phyloP scores from a whole-genome alignment of 345 rosid species.

The Moricandia arvensis region DNA sequence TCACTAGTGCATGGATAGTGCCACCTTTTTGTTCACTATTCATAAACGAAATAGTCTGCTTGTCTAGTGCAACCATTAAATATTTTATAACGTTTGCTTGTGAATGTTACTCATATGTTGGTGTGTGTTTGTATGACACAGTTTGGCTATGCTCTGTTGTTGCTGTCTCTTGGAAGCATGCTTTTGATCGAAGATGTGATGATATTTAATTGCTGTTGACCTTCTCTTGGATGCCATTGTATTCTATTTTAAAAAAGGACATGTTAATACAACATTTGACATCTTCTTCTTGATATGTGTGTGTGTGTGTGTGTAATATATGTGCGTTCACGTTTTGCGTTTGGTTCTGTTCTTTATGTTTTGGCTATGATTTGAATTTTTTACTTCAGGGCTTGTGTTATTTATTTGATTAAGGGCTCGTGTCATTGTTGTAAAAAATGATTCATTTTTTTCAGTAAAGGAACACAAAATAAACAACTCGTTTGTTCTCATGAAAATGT shows the following conservation, averaged over 20 bases:
- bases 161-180: slow-evolving; percentile 67
- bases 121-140: slow-evolving; percentile 37
- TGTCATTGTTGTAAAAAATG: not conserved
- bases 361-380: not conserved
- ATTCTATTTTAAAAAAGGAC: not conserved
- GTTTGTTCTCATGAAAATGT: too few relatives aligned
- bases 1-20: not conserved
- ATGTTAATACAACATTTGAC: slow-evolving; percentile 11
- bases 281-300: not conserved
- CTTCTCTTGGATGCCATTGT: not conserved
- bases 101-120: not conserved
- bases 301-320: not conserved
- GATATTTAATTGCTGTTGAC: slow-evolving; percentile 26
- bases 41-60: too few relatives aligned
- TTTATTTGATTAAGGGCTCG: too few relatives aligned
- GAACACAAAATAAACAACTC: not conserved
- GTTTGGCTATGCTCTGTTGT: slow-evolving; percentile 70
- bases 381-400: not conserved
- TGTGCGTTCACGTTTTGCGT: slow-evolving; percentile 31
- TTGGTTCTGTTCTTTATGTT: not conserved
- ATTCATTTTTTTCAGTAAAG: not conserved
- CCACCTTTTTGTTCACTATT: not conserved
- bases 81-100: not conserved
- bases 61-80: too few relatives aligned
- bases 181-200: slow-evolving; percentile 44